phyloP scores from a whole-genome alignment of 495 filamentous ascomycete species.

The Annulohypoxylon bovei region DNA sequence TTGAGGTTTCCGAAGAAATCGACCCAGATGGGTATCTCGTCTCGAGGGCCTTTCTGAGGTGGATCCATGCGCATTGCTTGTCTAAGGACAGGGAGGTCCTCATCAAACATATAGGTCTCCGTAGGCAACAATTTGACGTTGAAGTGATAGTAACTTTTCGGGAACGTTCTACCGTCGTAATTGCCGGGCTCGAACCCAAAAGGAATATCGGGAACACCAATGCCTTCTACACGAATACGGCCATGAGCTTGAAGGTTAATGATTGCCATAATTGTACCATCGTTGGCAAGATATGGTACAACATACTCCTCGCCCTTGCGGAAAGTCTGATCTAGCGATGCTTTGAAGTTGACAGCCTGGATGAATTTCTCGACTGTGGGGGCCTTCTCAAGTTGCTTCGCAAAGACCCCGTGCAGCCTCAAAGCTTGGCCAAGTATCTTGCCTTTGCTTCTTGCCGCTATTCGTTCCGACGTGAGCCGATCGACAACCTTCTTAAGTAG shows the following conservation, averaged over 20 bases:
- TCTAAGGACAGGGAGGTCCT: slow-evolving; percentile 57
- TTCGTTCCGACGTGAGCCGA: slow-evolving; percentile 65
- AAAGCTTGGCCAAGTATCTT: slow-evolving; percentile 64
- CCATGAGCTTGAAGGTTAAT: slow-evolving; percentile 72
- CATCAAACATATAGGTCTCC: slow-evolving; percentile 67
- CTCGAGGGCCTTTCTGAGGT: slow-evolving; percentile 44
- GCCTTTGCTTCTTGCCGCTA: slow-evolving; percentile 67
- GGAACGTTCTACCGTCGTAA: slow-evolving; percentile 76
- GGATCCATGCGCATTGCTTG: slow-evolving; percentile 45
- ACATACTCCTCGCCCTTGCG: slow-evolving; percentile 46
- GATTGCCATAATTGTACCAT: slow-evolving; percentile 76
- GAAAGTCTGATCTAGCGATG: slow-evolving; percentile 65
- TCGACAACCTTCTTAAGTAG: slow-evolving; percentile 66
- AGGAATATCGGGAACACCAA: slow-evolving; percentile 70
- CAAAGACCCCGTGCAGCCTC: slow-evolving; percentile 67
- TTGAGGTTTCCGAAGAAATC: slow-evolving; percentile 76
- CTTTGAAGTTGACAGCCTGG: slow-evolving; percentile 68
- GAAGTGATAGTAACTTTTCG: slow-evolving; percentile 71
- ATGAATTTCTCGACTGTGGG: slow-evolving; percentile 57
- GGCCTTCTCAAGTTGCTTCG: slow-evolving; percentile 58
- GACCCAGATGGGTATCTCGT: slow-evolving; percentile 77
- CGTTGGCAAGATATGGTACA: slow-evolving; percentile 59
- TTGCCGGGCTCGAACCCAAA: slow-evolving; percentile 77
- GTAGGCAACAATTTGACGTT: slow-evolving; percentile 68
- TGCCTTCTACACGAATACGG: slow-evolving; percentile 63